Conservation (phyloP, 1,284 basidiomycete genomes). For the Apiotrichum veenhuisii region DNA sequence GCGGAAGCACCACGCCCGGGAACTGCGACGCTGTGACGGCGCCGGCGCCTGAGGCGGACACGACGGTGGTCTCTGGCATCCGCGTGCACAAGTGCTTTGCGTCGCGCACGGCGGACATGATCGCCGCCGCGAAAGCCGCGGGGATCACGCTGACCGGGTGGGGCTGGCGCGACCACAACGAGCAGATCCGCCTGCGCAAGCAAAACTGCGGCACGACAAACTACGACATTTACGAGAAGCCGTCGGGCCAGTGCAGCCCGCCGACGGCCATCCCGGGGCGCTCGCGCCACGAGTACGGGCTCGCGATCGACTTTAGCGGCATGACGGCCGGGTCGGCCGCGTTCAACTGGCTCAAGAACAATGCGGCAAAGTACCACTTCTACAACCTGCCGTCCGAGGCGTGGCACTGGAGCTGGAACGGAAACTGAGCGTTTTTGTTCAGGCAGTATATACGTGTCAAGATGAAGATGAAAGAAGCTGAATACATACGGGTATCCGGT, state of each 20-base stretch:
- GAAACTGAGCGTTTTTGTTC: too few species aligned
- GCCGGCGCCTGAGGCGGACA: background rate
- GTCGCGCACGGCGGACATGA: background rate
- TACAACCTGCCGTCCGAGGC: background rate
- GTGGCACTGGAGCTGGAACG: conserved; percentile 10
- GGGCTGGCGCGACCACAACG: background rate
- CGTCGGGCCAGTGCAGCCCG: background rate
- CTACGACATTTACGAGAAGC: conserved; percentile 3
- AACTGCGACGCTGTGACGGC: background rate
- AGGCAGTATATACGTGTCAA: too few species aligned
- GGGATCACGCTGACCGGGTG: conserved; percentile 1
- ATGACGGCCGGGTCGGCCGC: background rate
- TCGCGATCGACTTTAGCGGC: conserved; percentile 8
- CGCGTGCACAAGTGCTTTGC: conserved; percentile 5
- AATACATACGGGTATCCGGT: too few species aligned
- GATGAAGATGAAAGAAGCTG: too few species aligned
- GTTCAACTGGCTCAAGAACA: conserved; percentile 1
- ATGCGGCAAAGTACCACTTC: conserved; percentile 7
- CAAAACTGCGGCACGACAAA: conserved; percentile 3
- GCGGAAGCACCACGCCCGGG: background rate
- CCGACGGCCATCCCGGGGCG: conserved; percentile 1
- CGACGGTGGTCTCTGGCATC: background rate
- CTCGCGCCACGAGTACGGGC: conserved; percentile 7
- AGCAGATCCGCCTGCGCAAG: conserved; percentile 4
- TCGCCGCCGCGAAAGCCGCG: background rate